A percentile compares a stretch with the other conserved stretches of the same genome.
phyloP scores from a whole-genome alignment of 2,329 filamentous ascomycete genomes.

The Verruconis gallopava region DNA sequence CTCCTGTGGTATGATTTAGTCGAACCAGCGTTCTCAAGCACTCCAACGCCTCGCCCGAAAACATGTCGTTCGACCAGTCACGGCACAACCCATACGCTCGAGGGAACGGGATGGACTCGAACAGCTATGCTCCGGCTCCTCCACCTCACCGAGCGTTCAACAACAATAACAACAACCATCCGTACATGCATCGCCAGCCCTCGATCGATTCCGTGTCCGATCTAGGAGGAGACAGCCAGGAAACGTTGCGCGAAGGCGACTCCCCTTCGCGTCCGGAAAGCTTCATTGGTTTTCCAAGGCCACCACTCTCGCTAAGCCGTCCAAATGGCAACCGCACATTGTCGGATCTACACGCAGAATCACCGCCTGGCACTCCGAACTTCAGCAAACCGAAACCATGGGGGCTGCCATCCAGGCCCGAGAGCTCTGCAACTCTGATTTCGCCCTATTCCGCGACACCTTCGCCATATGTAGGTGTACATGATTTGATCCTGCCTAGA shows the following conservation, averaged over 20 bases:
- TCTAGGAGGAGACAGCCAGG: not conserved
- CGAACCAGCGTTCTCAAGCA: not conserved
- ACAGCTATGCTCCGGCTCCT: not conserved
- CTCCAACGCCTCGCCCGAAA: not conserved
- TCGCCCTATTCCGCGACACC: constrained; percentile 1
- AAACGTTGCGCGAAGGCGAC: not conserved
- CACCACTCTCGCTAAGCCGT: not conserved
- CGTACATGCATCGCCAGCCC: not conserved
- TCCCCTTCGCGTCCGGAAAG: not conserved
- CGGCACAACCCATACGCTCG: not conserved
- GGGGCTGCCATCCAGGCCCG: constrained; percentile 1
- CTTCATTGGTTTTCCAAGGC: not conserved
- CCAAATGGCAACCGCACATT: constrained; percentile 5
- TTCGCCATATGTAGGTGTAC: constrained; percentile 7
- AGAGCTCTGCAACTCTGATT: constrained; percentile 7
- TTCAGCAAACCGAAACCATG: constrained; percentile 1
- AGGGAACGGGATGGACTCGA: not conserved
- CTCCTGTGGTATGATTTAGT: not conserved
- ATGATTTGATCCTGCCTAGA: not conserved
- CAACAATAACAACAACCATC: not conserved
- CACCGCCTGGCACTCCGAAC: constrained; percentile 7
- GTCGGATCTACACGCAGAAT: constrained; percentile 7
- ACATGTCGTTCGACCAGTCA: not conserved
- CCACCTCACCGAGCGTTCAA: not conserved
- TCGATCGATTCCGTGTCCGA: not conserved